Evolutionary conservation across 139 green algal species (phyloP).

Genomic region (Bryopsis sp.): DNA sequence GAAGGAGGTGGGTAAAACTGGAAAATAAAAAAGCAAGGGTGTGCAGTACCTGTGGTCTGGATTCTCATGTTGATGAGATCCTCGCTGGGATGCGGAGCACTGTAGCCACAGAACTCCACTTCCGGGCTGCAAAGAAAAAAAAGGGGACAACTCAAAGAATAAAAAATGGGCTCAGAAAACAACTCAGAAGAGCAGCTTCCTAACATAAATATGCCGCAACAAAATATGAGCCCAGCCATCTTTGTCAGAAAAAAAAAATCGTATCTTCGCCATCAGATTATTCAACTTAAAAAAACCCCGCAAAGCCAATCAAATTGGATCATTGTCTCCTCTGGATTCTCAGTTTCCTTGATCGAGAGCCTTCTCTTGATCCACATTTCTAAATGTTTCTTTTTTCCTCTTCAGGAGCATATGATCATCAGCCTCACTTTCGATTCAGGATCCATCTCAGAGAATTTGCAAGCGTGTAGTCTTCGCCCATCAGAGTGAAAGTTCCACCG

Average conservation of each 20-base stretch:
- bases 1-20: background rate
- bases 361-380: background rate
- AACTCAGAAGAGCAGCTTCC: background rate
- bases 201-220: background rate
- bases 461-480: constrained; percentile 16
- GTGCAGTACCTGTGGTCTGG: constrained; percentile 16
- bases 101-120: constrained; percentile 1
- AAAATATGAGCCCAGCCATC: background rate
- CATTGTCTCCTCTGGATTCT: too few species aligned
- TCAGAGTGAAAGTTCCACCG: constrained; percentile 3
- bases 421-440: constrained; percentile 13
- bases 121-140: constrained; percentile 1
- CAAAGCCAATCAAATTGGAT: background rate
- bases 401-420: background rate
- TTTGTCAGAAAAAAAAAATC: background rate
- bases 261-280: background rate
- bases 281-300: background rate
- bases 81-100: constrained; percentile 14
- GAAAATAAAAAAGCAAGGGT: too few species aligned
- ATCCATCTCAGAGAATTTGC: constrained; percentile 4
- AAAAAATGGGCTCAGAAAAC: background rate
- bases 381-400: background rate
- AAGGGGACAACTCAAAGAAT: background rate
- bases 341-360: too few species aligned
- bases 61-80: constrained; percentile 14